phyloP scores from a whole-genome alignment of 371 early-diverging fungal genomes.

The Rhizopus delemar region DNA sequence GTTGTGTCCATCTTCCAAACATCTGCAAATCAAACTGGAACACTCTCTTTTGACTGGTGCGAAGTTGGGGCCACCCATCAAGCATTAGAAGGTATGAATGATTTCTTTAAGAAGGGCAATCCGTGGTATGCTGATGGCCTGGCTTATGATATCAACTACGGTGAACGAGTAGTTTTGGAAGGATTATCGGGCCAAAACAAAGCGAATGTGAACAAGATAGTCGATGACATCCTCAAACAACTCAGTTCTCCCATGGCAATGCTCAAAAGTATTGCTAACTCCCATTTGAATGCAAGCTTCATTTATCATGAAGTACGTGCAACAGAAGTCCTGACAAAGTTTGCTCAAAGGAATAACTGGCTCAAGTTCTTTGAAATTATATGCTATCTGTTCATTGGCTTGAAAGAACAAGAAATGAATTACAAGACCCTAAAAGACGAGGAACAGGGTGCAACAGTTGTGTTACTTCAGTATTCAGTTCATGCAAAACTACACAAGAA shows the following conservation, averaged over 20 bases:
- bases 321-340: conserved; percentile 6
- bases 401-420: conserved; percentile 7
- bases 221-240: conserved; percentile 18
- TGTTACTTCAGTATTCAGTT: too few relatives aligned
- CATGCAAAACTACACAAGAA: too few relatives aligned
- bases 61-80: conserved; percentile 1
- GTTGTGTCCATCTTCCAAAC: conserved; percentile 10
- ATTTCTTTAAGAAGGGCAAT: not conserved
- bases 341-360: conserved; percentile 7
- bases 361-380: conserved; percentile 14
- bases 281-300: conserved; percentile 9
- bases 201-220: conserved; percentile 11
- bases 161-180: conserved; percentile 15
- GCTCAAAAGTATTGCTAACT: conserved; percentile 15
- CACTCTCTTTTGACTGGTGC: conserved; percentile 8
- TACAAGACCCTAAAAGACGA: conserved; percentile 11
- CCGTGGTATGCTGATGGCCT: conserved; percentile 8
- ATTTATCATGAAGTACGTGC: conserved; percentile 5
- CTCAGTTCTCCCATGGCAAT: conserved; percentile 11
- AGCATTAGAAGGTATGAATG: not conserved
- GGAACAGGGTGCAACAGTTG: not conserved
- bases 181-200: conserved; percentile 14
- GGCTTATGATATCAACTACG: conserved; percentile 7
- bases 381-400: conserved; percentile 3
- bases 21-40: conserved; percentile 9